Conservation (phyloP, 2,329 filamentous ascomycete species). For the Ceratocystis albifundus region DNA sequence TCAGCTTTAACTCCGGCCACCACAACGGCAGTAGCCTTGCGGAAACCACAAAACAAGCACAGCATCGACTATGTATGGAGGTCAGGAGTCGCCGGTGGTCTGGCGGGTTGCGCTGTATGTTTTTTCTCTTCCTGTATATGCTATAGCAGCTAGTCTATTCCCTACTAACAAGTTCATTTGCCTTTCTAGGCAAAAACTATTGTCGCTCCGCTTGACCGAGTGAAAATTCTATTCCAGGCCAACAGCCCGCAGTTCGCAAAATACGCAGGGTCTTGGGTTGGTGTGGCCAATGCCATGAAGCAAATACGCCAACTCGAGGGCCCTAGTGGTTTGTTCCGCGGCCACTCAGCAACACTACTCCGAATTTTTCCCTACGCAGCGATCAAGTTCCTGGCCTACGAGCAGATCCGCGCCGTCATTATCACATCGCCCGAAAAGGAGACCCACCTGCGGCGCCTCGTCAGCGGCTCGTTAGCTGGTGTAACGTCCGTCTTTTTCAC, state of each 20-base stretch:
- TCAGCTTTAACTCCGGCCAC: not conserved
- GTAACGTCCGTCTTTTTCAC: slow-evolving; percentile 91
- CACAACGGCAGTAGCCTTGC: slow-evolving; percentile 27
- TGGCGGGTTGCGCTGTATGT: slow-evolving; percentile 83
- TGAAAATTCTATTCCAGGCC: slow-evolving; percentile 97
- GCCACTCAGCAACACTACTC: slow-evolving; percentile 85
- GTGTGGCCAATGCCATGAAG: slow-evolving; percentile 67
- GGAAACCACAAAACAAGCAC: slow-evolving; percentile 42
- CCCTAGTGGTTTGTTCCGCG: slow-evolving; percentile 67
- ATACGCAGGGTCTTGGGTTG: slow-evolving; percentile 81
- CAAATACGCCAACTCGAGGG: slow-evolving; percentile 74
- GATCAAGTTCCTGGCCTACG: slow-evolving; percentile 96
- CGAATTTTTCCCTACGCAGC: slow-evolving; percentile 95
- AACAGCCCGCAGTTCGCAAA: slow-evolving; percentile 88
- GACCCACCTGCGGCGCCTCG: slow-evolving; percentile 63
- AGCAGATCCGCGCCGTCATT: slow-evolving; percentile 73
- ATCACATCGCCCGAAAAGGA: slow-evolving; percentile 65
- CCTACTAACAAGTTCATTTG: slow-evolving; percentile 22
- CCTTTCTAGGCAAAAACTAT: slow-evolving; percentile 74
- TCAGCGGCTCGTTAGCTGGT: slow-evolving; percentile 65
- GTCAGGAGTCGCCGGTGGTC: slow-evolving; percentile 73
- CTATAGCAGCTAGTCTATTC: not conserved
- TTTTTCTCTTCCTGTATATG: not conserved
- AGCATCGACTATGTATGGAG: slow-evolving; percentile 74
- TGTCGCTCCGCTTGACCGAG: slow-evolving; percentile 88